A percentile compares a stretch with the other conserved stretches of the same genome.
phyloP scores from a whole-genome alignment of 306 rosid species.

The Vicia sativa region DNA sequence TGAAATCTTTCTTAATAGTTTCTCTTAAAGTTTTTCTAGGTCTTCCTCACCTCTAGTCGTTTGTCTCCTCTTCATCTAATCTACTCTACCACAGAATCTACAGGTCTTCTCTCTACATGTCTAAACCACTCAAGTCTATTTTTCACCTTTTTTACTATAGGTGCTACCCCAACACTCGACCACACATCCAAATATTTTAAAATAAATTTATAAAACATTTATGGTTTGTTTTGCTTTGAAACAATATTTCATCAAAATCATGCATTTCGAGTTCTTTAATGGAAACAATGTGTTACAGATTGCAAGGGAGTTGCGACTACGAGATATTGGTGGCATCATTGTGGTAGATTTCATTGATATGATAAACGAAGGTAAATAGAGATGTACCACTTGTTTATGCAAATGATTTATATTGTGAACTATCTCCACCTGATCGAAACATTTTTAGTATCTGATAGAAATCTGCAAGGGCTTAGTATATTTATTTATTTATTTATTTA shows the following conservation, averaged over 20 bases:
- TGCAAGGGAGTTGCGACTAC: slow-evolving; percentile 89
- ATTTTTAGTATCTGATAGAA: slow-evolving; percentile 7
- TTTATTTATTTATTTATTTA: slow-evolving; percentile 19
- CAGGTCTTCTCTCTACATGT: too few relatives aligned
- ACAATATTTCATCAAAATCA: slow-evolving; percentile 19
- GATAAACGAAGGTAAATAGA: slow-evolving; percentile 83
- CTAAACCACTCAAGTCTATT: too few relatives aligned
- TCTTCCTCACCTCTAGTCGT: too few relatives aligned
- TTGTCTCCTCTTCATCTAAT: too few relatives aligned
- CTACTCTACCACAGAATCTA: too few relatives aligned
- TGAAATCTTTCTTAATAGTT: too few relatives aligned
- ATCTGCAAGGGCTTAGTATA: neutral
- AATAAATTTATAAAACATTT: neutral
- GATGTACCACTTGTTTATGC: slow-evolving; percentile 35
- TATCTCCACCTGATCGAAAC: slow-evolving; percentile 14
- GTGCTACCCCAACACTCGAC: too few relatives aligned
- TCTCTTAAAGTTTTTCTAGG: too few relatives aligned
- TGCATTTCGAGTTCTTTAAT: slow-evolving; percentile 37
- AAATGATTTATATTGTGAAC: slow-evolving; percentile 15
- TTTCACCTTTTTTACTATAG: too few relatives aligned
- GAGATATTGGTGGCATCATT: slow-evolving; percentile 97
- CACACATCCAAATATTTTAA: neutral
- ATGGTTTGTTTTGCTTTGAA: slow-evolving; percentile 22
- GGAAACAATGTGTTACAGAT: slow-evolving; percentile 62
- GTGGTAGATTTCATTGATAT: slow-evolving; percentile 98